Evolutionary conservation across 805 yeast species (phyloP), one percentile per base, ranked within the genome.

Genomic region (Cyberlindnera nakhonratchasimensis): DNA sequence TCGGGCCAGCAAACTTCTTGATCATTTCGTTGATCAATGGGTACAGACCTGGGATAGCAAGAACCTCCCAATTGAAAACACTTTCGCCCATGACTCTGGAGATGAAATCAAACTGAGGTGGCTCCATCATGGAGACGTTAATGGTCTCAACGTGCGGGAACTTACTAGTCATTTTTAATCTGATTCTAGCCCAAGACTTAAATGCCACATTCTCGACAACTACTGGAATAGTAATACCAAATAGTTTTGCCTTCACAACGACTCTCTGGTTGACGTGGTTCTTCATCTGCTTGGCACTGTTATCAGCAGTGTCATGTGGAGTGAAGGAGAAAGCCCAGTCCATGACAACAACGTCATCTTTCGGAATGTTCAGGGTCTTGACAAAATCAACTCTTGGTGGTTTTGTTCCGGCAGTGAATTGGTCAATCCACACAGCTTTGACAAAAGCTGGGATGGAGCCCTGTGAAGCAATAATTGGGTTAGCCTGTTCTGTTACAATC

Each of bases 101-200:
- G 42, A 79, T 76, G 61, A 90, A 93, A 64, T 95, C 99, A 63
- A 91, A 78, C 51, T 82, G 75, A 8, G 98, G 97, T 28, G 93
- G 82, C 45, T 87, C 91, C 65, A 89, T 69, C 51, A 95, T 67
- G 14, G 96, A 82, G 23, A 93, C 77, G 58, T 85, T 90, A 18
- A 89, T 81, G 1, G 96, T 90, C 62, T 93, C 95, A 47, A 93
- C 72, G 66, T 93, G 98, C 3, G 99, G 99, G 65, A 85, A 89
- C 9, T 86, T 73, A 3, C 88, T 64, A 84, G 87, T 91, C 82
- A 93, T 81, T 71, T 89, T 85, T 60, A 95, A 64, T 58, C 97
- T 74, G 39, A 93, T 79, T 63, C 98, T 77, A 35, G 82, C 75
- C 47, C 77, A 70, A 11, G 86, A 88, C 45, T 70, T 74, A 61